These are phyloP conservation scores for Hyaloperonospora arabidopsidis DNA, from an alignment of 352 stramenopile genomes.

Conservation along the genomic window DNA sequence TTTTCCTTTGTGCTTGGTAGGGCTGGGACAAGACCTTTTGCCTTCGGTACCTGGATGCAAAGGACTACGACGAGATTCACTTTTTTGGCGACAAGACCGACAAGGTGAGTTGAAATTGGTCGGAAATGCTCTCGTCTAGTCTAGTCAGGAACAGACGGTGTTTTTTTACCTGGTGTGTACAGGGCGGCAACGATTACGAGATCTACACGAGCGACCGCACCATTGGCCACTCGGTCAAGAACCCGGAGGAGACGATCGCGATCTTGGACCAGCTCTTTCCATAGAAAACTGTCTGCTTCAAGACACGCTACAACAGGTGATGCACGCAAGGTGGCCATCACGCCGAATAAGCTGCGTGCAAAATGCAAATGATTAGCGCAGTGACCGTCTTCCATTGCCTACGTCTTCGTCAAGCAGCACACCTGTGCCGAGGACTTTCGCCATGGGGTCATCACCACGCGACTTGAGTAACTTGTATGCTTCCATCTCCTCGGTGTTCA, in stretches of 20 bases:
- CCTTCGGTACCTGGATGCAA: conserved; percentile 88
- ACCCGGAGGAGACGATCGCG: conserved; percentile 93
- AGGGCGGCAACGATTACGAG: conserved; percentile 98
- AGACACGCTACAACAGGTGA: conserved; percentile 13
- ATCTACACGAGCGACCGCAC: conserved; percentile 95
- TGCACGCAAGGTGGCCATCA: conserved; percentile 22
- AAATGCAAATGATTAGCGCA: conserved; percentile 21
- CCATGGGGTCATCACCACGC: conserved; percentile 89
- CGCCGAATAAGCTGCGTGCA: conserved; percentile 17
- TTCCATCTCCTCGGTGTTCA: conserved; percentile 95
- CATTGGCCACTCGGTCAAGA: conserved; percentile 95
- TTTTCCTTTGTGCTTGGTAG: conserved; percentile 14
- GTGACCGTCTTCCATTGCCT: conserved; percentile 20
- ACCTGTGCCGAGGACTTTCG: conserved; percentile 74
- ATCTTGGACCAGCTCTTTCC: conserved; percentile 96
- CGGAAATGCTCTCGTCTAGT: conserved; percentile 4
- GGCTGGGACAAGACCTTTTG: conserved; percentile 99
- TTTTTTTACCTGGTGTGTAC: conserved; percentile 1
- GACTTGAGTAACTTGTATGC: conserved; percentile 90
- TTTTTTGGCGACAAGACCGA: conserved; percentile 99
- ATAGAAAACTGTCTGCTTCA: conserved; percentile 23
- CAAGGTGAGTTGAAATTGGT: conserved; percentile 38
- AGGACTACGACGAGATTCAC: conserved; percentile 98
- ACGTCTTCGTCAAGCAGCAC: conserved; percentile 36
- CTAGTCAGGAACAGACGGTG: conserved; percentile 2